Conservation (phyloP, 306 rosid genomes). For the Trichosanthes cucumerina region DNA sequence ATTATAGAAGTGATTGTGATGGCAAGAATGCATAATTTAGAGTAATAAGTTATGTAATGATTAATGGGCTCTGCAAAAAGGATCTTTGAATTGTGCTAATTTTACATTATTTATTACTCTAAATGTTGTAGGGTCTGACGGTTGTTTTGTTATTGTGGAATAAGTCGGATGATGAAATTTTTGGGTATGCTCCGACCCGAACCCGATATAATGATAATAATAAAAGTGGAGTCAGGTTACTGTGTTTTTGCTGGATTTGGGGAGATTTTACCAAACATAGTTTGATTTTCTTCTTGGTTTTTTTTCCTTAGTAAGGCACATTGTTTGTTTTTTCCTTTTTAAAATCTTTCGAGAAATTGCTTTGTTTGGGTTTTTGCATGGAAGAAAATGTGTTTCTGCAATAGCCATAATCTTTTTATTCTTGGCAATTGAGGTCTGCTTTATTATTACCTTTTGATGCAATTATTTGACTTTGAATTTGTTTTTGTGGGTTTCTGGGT, state of each 20-base stretch:
- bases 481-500: not conserved
- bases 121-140: not conserved
- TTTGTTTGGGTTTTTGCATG: not conserved
- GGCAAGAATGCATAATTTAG: slow-evolving; percentile 3
- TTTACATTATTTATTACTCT: not conserved
- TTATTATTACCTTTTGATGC: not conserved
- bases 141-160: not conserved
- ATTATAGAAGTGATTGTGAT: not conserved
- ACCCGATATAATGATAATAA: not conserved
- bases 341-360: not conserved
- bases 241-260: not conserved
- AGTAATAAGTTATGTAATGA: not conserved
- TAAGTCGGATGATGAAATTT: not conserved
- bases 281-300: not conserved
- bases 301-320: not conserved
- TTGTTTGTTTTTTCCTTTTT: not conserved
- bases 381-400: not conserved
- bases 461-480: too few relatives aligned
- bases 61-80: not conserved
- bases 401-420: not conserved
- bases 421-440: not conserved
- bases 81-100: not conserved
- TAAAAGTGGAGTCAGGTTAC: not conserved
- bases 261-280: not conserved
- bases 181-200: not conserved